Evolutionary conservation across 148 eudicot species (phyloP), one percentile per base, ranked within the genome.

Genomic region (Heliamphora exappendiculata): DNA sequence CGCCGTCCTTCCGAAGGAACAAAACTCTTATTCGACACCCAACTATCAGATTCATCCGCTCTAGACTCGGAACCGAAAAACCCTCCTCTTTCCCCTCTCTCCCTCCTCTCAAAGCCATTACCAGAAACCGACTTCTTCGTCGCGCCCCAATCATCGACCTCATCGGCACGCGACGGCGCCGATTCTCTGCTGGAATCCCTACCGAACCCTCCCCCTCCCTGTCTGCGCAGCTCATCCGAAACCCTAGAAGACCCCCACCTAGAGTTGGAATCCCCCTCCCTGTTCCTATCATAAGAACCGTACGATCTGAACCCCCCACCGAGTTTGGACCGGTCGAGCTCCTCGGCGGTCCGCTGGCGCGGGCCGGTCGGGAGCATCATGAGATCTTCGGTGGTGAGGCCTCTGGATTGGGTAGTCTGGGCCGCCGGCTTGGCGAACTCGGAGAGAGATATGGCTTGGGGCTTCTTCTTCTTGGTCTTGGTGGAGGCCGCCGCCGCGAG

Each of bases 401-500:
- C 78, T 64, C 78, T 47, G 22, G 80, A 13, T 20, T 68, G 49
- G 36, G 54, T 17, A 36, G 37, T 13, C 50, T 82, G 54, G 4
- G 71, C 37, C 73, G 45, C 64, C 7, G 75, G 82, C n/a, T 62
- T 74, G 64, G 80, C 1, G 72, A 94, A 94, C 72, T 89, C 93
- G 36, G 86, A 84, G 0, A 90, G 82, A 2, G 93, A 81, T 0
- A 94, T 50, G 33, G 88, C 70, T 45, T 84, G 93, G 31, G 74
- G 78, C 83, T 91, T 94, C 87, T 93, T 93, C 85, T 94, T 94
- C 89, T 91, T 94, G 9, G 93, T 84, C 73, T 89, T 94, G 72
- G 88, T 78, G 73, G 89, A 36, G 14, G 88, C 88, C 1, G 90
- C 98, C 49, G 90, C 86, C 73, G 89, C 53, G 7, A 90, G 80